phyloP scores from a whole-genome alignment of 2,329 filamentous ascomycete genomes.

The Cytospora piceicola region DNA sequence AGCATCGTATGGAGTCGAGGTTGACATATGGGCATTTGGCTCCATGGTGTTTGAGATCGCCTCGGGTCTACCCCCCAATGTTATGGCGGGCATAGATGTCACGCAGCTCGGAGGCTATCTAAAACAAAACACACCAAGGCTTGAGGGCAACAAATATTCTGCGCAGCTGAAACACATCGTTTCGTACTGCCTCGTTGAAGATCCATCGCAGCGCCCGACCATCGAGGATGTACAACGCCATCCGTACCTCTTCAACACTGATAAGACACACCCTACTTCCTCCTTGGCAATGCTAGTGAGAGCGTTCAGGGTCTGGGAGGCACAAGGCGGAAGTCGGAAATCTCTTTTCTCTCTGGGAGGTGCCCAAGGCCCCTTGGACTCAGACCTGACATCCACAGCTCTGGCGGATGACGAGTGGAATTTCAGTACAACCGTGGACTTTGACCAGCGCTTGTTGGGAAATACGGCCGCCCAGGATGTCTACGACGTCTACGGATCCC shows the following conservation, averaged over 20 bases:
- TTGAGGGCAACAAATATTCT: constrained; percentile 75
- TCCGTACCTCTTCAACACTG: constrained; percentile 68
- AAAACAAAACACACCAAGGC: constrained; percentile 65
- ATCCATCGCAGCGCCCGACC: constrained; percentile 69
- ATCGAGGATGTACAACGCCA: constrained; percentile 73
- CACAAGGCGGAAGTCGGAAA: constrained; percentile 70
- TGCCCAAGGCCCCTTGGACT: constrained; percentile 55
- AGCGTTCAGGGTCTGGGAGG: constrained; percentile 76
- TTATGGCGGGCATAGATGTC: constrained; percentile 56
- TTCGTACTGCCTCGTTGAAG: constrained; percentile 72
- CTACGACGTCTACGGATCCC: constrained; percentile 59
- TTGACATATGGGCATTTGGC: constrained; percentile 86
- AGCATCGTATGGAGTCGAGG: constrained; percentile 69
- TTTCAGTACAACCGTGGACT: constrained; percentile 68
- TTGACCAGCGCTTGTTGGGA: constrained; percentile 61
- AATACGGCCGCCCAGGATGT: constrained; percentile 61
- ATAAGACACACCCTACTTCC: constrained; percentile 64
- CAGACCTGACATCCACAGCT: constrained; percentile 48
- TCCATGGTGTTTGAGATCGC: constrained; percentile 82
- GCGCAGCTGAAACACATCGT: constrained; percentile 70
- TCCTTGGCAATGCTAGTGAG: constrained; percentile 68
- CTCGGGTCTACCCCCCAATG: constrained; percentile 75
- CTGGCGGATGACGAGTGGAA: constrained; percentile 67
- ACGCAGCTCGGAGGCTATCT: constrained; percentile 60
- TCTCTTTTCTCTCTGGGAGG: constrained; percentile 65